These are phyloP conservation scores for Saccharomyces paradoxus DNA, from an alignment of 805 yeast genomes.

Conservation along the genomic window DNA sequence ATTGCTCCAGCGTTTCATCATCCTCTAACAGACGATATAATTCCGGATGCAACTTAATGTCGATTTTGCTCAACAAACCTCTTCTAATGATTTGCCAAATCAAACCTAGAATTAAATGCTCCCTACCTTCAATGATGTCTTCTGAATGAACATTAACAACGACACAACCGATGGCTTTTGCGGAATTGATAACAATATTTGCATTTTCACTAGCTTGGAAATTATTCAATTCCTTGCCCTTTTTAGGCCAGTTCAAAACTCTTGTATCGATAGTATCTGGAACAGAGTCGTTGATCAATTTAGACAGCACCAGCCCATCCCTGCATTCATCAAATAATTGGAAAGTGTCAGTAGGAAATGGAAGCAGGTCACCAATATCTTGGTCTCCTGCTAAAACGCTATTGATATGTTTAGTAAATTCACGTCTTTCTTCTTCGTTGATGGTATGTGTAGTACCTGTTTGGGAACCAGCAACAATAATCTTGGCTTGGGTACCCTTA, in stretches of 20 bases:
- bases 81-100: constrained; percentile 97
- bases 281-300: constrained; percentile 92
- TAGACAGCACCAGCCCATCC: constrained; percentile 88
- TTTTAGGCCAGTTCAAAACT: constrained; percentile 83
- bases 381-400: constrained; percentile 83
- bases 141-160: constrained; percentile 97
- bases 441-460: constrained; percentile 93
- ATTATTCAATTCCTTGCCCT: constrained; percentile 74
- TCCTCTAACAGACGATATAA: constrained; percentile 89
- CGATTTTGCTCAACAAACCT: constrained; percentile 89
- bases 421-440: constrained; percentile 92
- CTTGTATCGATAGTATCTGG: constrained; percentile 98
- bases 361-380: constrained; percentile 75
- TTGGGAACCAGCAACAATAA: constrained; percentile 77
- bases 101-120: constrained; percentile 82
- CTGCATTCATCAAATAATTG: constrained; percentile 94
- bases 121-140: constrained; percentile 89
- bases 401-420: constrained; percentile 93
- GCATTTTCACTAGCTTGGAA: constrained; percentile 96
- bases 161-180: constrained; percentile 97
- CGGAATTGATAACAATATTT: constrained; percentile 94
- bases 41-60: constrained; percentile 93
- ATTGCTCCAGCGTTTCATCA: constrained; percentile 95
- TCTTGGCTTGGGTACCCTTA: constrained; percentile 56
- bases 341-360: constrained; percentile 88